These are phyloP conservation scores for Salix caprea DNA, from an alignment of 345 rosid genomes.

Conservation along the genomic window DNA sequence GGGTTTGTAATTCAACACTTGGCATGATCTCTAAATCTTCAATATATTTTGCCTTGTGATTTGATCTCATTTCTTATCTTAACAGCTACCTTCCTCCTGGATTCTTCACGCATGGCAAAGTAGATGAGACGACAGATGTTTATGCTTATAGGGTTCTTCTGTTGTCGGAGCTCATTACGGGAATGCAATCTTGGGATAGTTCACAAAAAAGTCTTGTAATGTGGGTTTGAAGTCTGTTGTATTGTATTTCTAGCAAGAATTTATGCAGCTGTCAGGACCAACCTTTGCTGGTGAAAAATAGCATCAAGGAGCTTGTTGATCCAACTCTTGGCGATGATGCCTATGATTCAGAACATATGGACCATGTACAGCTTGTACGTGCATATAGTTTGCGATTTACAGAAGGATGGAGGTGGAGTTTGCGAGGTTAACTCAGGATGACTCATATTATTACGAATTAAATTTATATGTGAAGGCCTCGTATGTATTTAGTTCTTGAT, in stretches of 20 bases:
- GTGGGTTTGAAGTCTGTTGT: conserved; percentile 41
- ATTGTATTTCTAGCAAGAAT: neutral
- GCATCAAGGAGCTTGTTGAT: conserved; percentile 53
- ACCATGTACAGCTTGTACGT: conserved; percentile 52
- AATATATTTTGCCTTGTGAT: neutral
- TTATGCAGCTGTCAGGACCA: conserved; percentile 47
- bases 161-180: conserved; percentile 76
- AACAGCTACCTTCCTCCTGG: conserved; percentile 85
- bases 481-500: no score
- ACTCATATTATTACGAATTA: no score
- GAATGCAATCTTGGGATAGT: conserved; percentile 72
- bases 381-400: conserved; percentile 8
- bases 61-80: conserved; percentile 9
- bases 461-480: no score
- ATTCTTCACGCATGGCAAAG: conserved; percentile 89
- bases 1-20: conserved; percentile 48
- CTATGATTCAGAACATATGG: conserved; percentile 49
- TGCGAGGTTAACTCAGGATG: no score
- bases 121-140: conserved; percentile 90
- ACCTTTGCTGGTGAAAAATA: conserved; percentile 28
- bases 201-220: conserved; percentile 80
- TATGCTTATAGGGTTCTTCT: conserved; percentile 77
- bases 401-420: no score
- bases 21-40: conserved; percentile 7
- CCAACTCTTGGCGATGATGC: conserved; percentile 45